A percentile compares a stretch with the other conserved stretches of the same genome.
Evolutionary conservation across 2,329 filamentous ascomycete genomes (phyloP).

Genomic region (Curvularia lunata): DNA sequence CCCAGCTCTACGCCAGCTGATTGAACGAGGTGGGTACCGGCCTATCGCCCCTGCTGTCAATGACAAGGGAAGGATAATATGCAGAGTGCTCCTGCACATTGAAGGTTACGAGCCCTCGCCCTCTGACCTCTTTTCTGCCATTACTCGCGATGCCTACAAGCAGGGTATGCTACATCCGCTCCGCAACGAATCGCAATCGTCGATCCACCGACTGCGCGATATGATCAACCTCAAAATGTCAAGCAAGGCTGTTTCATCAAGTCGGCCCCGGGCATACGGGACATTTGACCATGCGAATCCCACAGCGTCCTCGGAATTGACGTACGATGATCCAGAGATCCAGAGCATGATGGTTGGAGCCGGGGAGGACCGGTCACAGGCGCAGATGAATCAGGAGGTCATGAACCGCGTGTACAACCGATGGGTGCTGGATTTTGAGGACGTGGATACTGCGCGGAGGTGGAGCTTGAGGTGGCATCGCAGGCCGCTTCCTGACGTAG

Average conservation of each 20-base stretch:
- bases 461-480: slow-evolving; percentile 62
- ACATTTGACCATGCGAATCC: slow-evolving; percentile 4
- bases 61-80: slow-evolving; percentile 26
- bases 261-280: slow-evolving; percentile 30
- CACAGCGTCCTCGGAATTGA: neutral
- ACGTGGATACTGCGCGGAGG: slow-evolving; percentile 60
- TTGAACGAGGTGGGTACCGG: slow-evolving; percentile 42
- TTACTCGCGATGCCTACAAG: slow-evolving; percentile 39
- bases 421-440: slow-evolving; percentile 64
- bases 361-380: slow-evolving; percentile 16
- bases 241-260: slow-evolving; percentile 24
- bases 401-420: slow-evolving; percentile 51
- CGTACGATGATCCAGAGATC: slow-evolving; percentile 27
- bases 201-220: slow-evolving; percentile 39
- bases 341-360: slow-evolving; percentile 20
- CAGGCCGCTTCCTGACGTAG: slow-evolving; percentile 50
- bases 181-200: slow-evolving; percentile 25
- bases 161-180: slow-evolving; percentile 43
- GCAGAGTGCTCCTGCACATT: slow-evolving; percentile 44
- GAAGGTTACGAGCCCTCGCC: slow-evolving; percentile 44
- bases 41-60: slow-evolving; percentile 35
- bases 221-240: slow-evolving; percentile 34
- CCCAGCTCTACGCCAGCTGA: slow-evolving; percentile 49
- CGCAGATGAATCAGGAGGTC: slow-evolving; percentile 33
- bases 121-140: slow-evolving; percentile 37